Percentiles rank a stretch among this genome's conserved stretches.
Conservation (phyloP, 2,329 filamentous ascomycete species). For the Curvularia sp. region DNA sequence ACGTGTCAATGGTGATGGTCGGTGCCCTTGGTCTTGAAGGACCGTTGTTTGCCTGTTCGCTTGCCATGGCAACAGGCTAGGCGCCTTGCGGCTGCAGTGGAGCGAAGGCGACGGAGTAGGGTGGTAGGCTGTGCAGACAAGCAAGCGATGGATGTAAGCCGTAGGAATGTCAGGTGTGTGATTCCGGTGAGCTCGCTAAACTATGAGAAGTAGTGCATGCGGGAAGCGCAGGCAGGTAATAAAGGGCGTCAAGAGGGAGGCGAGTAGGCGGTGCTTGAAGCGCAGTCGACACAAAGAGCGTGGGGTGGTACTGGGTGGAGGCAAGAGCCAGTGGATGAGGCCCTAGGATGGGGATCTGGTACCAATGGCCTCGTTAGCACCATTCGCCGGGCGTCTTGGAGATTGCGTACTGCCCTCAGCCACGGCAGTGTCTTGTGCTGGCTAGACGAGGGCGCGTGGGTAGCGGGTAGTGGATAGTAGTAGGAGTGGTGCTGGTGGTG, state of each 20-base stretch:
- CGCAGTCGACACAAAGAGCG: not conserved
- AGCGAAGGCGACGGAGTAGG: not conserved
- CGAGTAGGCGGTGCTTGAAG: conserved; percentile 8
- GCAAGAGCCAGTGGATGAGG: conserved; percentile 13
- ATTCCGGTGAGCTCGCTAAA: conserved; percentile 34
- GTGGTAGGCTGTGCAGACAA: conserved; percentile 10
- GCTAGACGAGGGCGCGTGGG: not conserved
- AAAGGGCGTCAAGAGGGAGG: conserved; percentile 16
- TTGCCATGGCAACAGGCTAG: conserved; percentile 39
- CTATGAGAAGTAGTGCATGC: conserved; percentile 35
- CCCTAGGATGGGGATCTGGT: not conserved
- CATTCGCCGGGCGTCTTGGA: not conserved
- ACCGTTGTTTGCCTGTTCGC: conserved; percentile 38
- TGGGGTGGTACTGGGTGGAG: conserved; percentile 4
- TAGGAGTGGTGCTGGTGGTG: not conserved
- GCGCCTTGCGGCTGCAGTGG: conserved; percentile 19
- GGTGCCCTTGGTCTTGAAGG: conserved; percentile 54
- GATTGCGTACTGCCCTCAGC: conserved; percentile 1
- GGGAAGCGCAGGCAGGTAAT: conserved; percentile 20
- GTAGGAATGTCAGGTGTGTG: conserved; percentile 40
- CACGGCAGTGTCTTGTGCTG: not conserved
- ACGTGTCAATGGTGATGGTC: conserved; percentile 62
- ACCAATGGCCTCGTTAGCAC: conserved; percentile 6
- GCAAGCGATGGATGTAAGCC: conserved; percentile 31
- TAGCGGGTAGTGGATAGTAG: not conserved